Evolutionary conservation across 441 rosid genomes (phyloP).

Genomic region (Adansonia grandidieri): DNA sequence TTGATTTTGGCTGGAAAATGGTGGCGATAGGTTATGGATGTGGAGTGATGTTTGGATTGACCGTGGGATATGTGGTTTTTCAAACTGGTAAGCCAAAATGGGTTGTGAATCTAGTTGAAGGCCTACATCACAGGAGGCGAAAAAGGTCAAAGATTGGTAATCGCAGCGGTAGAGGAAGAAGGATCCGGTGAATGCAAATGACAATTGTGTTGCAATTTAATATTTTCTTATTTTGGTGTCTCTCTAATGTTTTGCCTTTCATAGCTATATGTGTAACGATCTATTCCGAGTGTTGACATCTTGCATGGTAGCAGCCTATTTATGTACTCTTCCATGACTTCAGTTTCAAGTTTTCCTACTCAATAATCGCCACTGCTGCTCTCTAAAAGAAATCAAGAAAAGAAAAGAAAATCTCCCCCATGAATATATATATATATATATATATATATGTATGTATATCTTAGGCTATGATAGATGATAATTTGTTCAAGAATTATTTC

Average conservation of each 20-base stretch:
- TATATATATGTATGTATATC: too few species aligned
- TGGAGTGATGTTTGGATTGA: not conserved
- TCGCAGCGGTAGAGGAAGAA: not conserved
- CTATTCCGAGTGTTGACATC: too few species aligned
- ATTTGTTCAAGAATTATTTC: not conserved
- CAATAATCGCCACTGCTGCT: too few species aligned
- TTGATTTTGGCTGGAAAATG: conserved; percentile 4
- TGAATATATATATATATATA: too few species aligned
- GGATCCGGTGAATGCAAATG: not conserved
- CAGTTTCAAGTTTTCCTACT: too few species aligned
- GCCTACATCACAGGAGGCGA: not conserved
- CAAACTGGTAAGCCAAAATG: not conserved
- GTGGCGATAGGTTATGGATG: conserved; percentile 10
- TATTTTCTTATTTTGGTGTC: too few species aligned
- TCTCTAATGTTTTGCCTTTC: too few species aligned
- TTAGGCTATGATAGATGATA: not conserved
- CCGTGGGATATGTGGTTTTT: not conserved
- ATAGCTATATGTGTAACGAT: too few species aligned
- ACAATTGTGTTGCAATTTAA: too few species aligned
- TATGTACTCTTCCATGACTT: too few species aligned
- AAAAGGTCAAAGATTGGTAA: not conserved
- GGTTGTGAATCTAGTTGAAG: not conserved
- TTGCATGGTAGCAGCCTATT: not conserved
- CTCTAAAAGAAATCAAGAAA: conserved; percentile 23
- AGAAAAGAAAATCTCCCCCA: too few species aligned